Evolutionary conservation across 306 rosid genomes (phyloP).

Genomic region (Malus sieversii): DNA sequence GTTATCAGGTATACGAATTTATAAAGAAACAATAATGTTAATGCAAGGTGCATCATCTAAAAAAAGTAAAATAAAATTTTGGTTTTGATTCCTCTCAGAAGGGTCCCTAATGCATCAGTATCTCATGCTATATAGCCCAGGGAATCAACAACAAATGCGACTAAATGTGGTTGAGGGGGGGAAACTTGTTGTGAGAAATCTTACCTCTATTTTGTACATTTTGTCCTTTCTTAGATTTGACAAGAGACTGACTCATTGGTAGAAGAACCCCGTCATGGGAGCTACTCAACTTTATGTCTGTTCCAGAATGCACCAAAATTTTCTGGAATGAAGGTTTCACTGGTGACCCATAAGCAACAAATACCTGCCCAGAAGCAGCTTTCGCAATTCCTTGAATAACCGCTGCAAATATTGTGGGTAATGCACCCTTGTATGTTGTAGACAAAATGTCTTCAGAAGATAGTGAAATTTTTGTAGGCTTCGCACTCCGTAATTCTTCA

Average conservation of each 20-base stretch:
- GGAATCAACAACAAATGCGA: neutral
- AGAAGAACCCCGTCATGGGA: slow-evolving; percentile 77
- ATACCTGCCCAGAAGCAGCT: slow-evolving; percentile 54
- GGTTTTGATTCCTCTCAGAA: neutral
- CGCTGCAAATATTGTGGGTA: slow-evolving; percentile 76
- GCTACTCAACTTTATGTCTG: slow-evolving; percentile 57
- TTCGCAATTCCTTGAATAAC: slow-evolving; percentile 49
- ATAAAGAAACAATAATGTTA: neutral
- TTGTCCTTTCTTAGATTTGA: slow-evolving; percentile 55
- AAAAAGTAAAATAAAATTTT: neutral
- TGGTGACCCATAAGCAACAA: slow-evolving; percentile 69
- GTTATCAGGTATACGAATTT: neutral
- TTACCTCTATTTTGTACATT: slow-evolving; percentile 50
- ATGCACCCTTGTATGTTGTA: slow-evolving; percentile 44
- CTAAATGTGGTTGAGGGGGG: neutral
- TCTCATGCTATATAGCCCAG: neutral
- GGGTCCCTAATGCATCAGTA: neutral
- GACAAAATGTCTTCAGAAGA: slow-evolving; percentile 48
- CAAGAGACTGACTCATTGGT: slow-evolving; percentile 44
- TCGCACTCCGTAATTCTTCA: slow-evolving; percentile 53
- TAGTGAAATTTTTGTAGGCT: slow-evolving; percentile 63
- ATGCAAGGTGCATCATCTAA: neutral
- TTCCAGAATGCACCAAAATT: slow-evolving; percentile 57
- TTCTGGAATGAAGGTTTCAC: slow-evolving; percentile 80
- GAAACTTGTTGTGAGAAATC: neutral